Evolutionary conservation across 768 basidiomycete species (phyloP).

Genomic region (Suillus placidus): DNA sequence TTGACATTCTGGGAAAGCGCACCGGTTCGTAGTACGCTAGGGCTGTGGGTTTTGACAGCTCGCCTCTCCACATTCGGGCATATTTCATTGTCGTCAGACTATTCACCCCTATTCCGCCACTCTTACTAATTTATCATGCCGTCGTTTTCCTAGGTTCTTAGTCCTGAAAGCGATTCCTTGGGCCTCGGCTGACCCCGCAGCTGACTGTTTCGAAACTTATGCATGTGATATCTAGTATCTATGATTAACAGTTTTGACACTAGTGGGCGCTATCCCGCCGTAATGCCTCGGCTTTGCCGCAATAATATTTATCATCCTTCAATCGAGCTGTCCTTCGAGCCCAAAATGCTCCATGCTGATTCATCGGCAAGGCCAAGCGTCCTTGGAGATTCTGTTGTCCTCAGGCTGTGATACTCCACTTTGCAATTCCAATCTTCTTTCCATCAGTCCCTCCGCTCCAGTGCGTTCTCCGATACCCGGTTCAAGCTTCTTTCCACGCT

Average conservation of each 20-base stretch:
- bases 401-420: neutral
- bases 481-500: neutral
- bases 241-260: neutral
- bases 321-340: neutral
- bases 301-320: neutral
- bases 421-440: neutral
- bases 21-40: neutral
- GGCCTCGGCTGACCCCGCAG: neutral
- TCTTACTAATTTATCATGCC: neutral
- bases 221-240: neutral
- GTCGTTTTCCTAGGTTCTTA: neutral
- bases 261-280: neutral
- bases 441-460: neutral
- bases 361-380: neutral
- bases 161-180: neutral
- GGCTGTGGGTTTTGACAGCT: neutral
- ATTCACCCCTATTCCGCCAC: neutral
- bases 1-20: neutral
- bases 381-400: neutral
- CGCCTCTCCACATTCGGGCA: neutral
- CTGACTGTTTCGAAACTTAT: neutral
- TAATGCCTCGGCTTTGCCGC: neutral
- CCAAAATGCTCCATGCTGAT: neutral
- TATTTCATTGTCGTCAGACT: neutral
- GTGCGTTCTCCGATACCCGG: neutral